Base-by-base conservation (phyloP, 2,329 filamentous ascomycete species). In the Tolypocladium pustulatum region DNA sequence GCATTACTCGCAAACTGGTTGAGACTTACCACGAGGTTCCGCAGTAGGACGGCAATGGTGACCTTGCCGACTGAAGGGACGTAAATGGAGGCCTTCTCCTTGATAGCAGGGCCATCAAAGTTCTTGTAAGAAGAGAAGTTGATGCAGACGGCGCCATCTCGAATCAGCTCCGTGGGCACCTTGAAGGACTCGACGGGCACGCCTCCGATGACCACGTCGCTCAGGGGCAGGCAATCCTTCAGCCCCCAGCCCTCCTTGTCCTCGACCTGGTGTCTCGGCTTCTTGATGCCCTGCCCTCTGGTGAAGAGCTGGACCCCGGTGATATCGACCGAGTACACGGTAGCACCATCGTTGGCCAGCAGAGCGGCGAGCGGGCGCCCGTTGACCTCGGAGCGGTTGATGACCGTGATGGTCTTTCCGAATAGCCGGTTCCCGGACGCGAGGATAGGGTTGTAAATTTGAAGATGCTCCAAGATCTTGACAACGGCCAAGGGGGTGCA, bases 61-160 rank as follows among this genome's bases (percentile, higher is more conserved):
- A 97, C 93, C 78, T 97, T 99, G 66, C 94, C 94, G 65, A 97
- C 95, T 0, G 93, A 94, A 1, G 94, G 94, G 22, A 97, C 92
- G 67, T 97, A 99, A 67, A 99, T 96, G 6, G 91, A 91, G 2
- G 94, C 94, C 78, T 92, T 96, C 72, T 97, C 89, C 76, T 96
- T 97, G 65, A 97, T 86, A 54, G 89, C 89, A 0, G 88, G 86
- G 1, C 81, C 81, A 61, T 87, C 87, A 74, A 97, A 97, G 76
- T 99, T 97, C 78, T 92, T 90, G 74, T 89, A 91, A 56, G 90
- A 96, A 9, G 91, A 95, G 73, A 99, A 97, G 76, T 99, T 99
- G 77, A 99, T 92, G 80, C 94, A 99, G n/a, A 96, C 90, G 36
- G 90, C 92, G 54, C 94, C 94, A 59, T 96, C 90, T 54, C 91